Percentiles rank a stretch among this genome's conserved stretches.
Evolutionary conservation across 2,329 filamentous ascomycete genomes (phyloP).

Genomic region (Akanthomyces muscarius): DNA sequence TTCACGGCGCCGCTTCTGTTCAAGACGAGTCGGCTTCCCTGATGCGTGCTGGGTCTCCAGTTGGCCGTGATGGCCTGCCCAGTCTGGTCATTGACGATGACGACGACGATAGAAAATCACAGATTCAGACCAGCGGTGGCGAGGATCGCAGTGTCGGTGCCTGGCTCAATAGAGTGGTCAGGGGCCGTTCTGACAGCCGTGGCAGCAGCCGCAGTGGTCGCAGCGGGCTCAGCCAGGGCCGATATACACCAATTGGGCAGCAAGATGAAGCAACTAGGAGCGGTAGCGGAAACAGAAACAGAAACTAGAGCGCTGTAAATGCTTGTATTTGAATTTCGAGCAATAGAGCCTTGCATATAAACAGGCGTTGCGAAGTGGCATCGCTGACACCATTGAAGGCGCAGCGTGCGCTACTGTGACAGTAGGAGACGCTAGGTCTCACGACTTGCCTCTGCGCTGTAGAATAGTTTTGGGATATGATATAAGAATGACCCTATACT

Average conservation of each 20-base stretch:
- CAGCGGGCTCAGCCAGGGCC: slow-evolving; percentile 37
- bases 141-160: slow-evolving; percentile 45
- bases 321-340: slow-evolving; percentile 38
- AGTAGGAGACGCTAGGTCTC: not conserved
- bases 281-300: slow-evolving; percentile 24
- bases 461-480: not conserved
- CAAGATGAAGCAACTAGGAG: slow-evolving; percentile 32
- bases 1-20: slow-evolving; percentile 71
- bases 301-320: slow-evolving; percentile 24
- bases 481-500: not conserved
- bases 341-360: slow-evolving; percentile 6
- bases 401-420: not conserved
- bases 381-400: not conserved
- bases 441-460: not conserved
- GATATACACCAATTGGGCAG: slow-evolving; percentile 40
- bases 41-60: slow-evolving; percentile 67
- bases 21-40: slow-evolving; percentile 79
- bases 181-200: slow-evolving; percentile 36
- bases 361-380: not conserved
- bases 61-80: slow-evolving; percentile 74
- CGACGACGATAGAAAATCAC: slow-evolving; percentile 47
- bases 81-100: slow-evolving; percentile 71
- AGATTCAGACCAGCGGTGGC: slow-evolving; percentile 29
- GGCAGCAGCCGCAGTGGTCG: slow-evolving; percentile 36
- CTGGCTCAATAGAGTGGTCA: slow-evolving; percentile 44